Percentiles rank a stretch among this genome's conserved stretches.
Evolutionary conservation across 305 asterid genomes (phyloP).

Genomic region (Rubia peregrina): DNA sequence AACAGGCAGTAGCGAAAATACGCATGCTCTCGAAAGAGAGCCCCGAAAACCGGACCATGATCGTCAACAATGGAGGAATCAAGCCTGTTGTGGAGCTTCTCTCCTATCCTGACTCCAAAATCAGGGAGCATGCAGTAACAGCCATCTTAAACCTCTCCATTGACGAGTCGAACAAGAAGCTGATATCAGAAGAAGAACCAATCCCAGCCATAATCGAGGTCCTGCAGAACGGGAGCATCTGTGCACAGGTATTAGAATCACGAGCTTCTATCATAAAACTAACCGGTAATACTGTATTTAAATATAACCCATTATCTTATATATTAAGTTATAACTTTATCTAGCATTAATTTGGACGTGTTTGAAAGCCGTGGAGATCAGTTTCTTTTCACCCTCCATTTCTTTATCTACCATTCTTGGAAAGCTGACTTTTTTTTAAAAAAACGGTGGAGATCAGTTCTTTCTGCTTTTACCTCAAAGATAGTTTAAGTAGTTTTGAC

Average conservation of each 20-base stretch:
- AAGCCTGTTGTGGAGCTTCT: conserved; percentile 55
- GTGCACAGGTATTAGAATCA: conserved; percentile 30
- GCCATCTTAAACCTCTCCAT: conserved; percentile 75
- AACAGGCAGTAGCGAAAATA: conserved; percentile 52
- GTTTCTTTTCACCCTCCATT: too few relatives aligned
- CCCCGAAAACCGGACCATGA: conserved; percentile 49
- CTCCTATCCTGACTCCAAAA: conserved; percentile 70
- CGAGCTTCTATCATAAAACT: too few relatives aligned
- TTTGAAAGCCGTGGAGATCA: too few relatives aligned
- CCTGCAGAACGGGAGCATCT: conserved; percentile 44
- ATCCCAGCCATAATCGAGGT: conserved; percentile 63
- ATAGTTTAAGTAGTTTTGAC: too few relatives aligned
- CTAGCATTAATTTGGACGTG: too few relatives aligned
- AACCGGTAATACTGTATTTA: too few relatives aligned
- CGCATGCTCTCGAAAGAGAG: conserved; percentile 68
- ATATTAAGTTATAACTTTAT: too few relatives aligned
- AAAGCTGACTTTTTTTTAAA: too few relatives aligned
- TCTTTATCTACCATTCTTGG: too few relatives aligned
- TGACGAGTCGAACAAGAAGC: conserved; percentile 68
- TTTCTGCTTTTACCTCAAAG: too few relatives aligned
- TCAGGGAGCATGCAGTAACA: conserved; percentile 82
- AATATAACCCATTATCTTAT: too few relatives aligned
- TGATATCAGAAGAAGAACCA: conserved; percentile 53
- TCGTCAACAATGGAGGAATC: conserved; percentile 62
- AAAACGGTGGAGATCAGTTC: too few relatives aligned